Evolutionary conservation across 2,329 filamentous ascomycete genomes (phyloP).

Genomic region (Fusarium praegraminearum): DNA sequence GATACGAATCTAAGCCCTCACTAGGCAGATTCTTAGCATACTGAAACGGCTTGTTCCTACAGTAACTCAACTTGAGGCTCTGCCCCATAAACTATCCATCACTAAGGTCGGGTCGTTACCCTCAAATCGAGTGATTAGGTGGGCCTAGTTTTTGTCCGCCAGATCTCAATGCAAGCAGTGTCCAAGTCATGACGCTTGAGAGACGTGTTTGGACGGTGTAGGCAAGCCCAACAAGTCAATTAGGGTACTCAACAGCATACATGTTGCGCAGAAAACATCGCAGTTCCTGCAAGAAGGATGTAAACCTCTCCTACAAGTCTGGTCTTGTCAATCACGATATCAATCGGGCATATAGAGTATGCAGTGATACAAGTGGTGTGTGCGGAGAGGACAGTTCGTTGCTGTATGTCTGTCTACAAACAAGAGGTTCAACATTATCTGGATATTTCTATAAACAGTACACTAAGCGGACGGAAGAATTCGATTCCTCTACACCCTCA

Average conservation of each 20-base stretch:
- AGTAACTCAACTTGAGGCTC: slow-evolving; percentile 14
- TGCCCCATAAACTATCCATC: background rate
- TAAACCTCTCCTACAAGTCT: background rate
- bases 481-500: slow-evolving; percentile 25
- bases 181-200: slow-evolving; percentile 9
- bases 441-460: background rate
- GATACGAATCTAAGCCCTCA: background rate
- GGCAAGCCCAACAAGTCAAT: slow-evolving; percentile 2
- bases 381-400: background rate
- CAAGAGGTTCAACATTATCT: background rate
- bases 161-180: slow-evolving; percentile 23
- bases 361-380: background rate
- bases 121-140: slow-evolving; percentile 4
- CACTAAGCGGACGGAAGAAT: background rate
- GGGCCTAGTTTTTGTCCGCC: slow-evolving; percentile 6
- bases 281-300: background rate
- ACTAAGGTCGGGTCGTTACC: slow-evolving; percentile 10
- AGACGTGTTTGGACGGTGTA: slow-evolving; percentile 15
- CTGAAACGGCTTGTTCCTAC: slow-evolving; percentile 1
- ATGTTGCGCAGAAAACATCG: background rate
- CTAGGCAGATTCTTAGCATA: background rate
- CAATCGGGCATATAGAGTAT: background rate
- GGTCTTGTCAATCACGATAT: background rate
- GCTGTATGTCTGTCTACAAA: background rate
- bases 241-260: slow-evolving; percentile 5